Percentiles rank a stretch among this genome's conserved stretches.
Evolutionary conservation across 2,329 filamentous ascomycete species (phyloP).

Genomic region (Fusarium albidum): DNA sequence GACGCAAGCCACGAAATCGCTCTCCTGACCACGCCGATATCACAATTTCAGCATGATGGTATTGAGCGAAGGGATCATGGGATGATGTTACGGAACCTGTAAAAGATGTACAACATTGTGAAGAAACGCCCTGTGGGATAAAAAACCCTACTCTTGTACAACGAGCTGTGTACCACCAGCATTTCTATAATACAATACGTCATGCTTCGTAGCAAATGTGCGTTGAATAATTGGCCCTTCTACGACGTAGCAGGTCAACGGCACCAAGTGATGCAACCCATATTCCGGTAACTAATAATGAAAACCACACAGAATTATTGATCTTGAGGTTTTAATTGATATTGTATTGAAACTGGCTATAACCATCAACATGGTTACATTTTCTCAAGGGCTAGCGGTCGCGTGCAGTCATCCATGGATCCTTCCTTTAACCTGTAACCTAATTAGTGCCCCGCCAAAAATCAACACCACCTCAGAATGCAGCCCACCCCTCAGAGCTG

Average conservation of each 20-base stretch:
- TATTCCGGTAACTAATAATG: neutral
- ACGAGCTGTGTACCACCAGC: slow-evolving; percentile 7
- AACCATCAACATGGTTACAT: too few relatives aligned
- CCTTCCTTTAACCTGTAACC: neutral
- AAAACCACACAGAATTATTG: neutral
- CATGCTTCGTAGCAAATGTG: neutral
- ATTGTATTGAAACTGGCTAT: neutral
- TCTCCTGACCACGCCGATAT: slow-evolving; percentile 5
- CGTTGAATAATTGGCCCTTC: too few relatives aligned
- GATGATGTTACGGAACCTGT: slow-evolving; percentile 4
- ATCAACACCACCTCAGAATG: slow-evolving; percentile 29
- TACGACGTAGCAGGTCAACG: too few relatives aligned
- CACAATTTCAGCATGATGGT: neutral
- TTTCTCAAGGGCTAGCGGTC: too few relatives aligned
- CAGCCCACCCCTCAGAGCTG: slow-evolving; percentile 22
- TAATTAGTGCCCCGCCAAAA: slow-evolving; percentile 34
- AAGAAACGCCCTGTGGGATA: slow-evolving; percentile 22
- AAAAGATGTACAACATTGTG: slow-evolving; percentile 22
- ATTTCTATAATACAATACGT: neutral
- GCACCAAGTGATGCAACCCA: too few relatives aligned
- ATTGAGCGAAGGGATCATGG: neutral
- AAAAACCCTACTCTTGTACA: slow-evolving; percentile 21
- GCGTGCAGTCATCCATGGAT: slow-evolving; percentile 19
- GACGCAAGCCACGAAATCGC: slow-evolving; percentile 26
- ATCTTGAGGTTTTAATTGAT: neutral